Evolutionary conservation across 257 asterid species (phyloP), one percentile per base, ranked within the genome.

Genomic region (Ophiorrhiza pumila): DNA sequence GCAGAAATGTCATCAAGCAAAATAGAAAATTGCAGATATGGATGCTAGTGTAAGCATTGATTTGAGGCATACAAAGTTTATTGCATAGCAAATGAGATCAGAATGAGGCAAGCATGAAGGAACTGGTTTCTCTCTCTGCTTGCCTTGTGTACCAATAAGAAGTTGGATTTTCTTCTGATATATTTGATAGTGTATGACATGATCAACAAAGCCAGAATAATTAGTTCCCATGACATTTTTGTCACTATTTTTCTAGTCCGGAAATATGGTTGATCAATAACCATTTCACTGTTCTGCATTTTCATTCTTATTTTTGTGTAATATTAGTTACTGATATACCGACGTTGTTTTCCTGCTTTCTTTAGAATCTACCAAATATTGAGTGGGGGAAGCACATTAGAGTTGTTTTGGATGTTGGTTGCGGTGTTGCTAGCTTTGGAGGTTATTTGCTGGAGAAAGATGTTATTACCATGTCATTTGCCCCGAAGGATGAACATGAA

Each of bases 341-440:
- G 7, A 13, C 31, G 34, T 64, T 65, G 58, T 35, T 63, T 83
- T 56, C 49, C 57, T 68, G 45, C 70, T 69, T 56, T 32, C 73
- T 69, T 71, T 80, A 92, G 98, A 76, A 83, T 76, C 74, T 84
- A 74, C 99, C 93, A 68, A 77, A 14, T 31, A 92, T 92, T 72
- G 82, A 73, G 70, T 89, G 92, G 91, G 98, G 99, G 50, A 95
- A 83, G 85, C 89, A 81, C 78, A 92, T 88, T 18, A 85, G 98
- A 85, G 97, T 89, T 43, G 65, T 90, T 82, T 80, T 95, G 74
- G 99, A 95, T 75, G 98, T 95, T 77, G 99, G 99, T 45, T 95
- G 97, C 68, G 99, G 99, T 50, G 99, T 95, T 83, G 98, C 99
- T 81, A 95, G 97, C 88, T 95, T 95, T 72, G 98, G 99, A 69